A percentile compares a stretch with the other conserved stretches of the same genome.
Conservation (phyloP, 2,329 filamentous ascomycete species). For the Neonectria faginata region DNA sequence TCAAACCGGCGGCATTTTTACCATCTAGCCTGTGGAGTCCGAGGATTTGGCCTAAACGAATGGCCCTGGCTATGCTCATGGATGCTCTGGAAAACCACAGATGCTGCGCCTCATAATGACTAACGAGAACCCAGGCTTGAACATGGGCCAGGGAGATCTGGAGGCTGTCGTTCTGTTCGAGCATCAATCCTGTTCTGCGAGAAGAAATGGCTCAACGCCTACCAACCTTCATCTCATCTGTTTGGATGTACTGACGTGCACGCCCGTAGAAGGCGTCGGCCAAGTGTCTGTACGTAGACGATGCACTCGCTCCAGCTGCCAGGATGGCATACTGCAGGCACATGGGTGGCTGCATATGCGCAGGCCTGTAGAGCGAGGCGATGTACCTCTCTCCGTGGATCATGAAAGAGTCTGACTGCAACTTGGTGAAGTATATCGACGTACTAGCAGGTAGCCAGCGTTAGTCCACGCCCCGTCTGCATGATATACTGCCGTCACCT, state of each 20-base stretch:
- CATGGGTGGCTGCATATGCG: slow-evolving; percentile 81
- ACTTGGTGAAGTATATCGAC: slow-evolving; percentile 74
- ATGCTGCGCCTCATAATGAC: slow-evolving; percentile 80
- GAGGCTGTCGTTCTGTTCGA: slow-evolving; percentile 60
- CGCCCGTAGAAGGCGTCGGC: slow-evolving; percentile 82
- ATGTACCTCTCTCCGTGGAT: slow-evolving; percentile 80
- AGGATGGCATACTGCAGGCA: slow-evolving; percentile 86
- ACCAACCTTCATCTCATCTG: slow-evolving; percentile 79
- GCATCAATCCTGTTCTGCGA: slow-evolving; percentile 69
- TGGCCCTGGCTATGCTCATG: slow-evolving; percentile 77
- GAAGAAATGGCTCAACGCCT: rapidly evolving
- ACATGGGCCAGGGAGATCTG: slow-evolving; percentile 61
- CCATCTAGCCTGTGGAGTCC: slow-evolving; percentile 72
- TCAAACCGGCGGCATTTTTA: slow-evolving; percentile 30
- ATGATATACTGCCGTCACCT: not conserved
- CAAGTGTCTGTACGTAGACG: slow-evolving; percentile 74
- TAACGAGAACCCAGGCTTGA: slow-evolving; percentile 79
- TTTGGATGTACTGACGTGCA: slow-evolving; percentile 83
- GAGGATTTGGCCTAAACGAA: slow-evolving; percentile 81
- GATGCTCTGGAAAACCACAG: slow-evolving; percentile 86
- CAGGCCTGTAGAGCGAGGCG: slow-evolving; percentile 74
- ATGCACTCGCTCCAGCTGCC: slow-evolving; percentile 75
- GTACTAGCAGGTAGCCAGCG: not conserved
- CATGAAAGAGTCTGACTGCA: slow-evolving; percentile 77
- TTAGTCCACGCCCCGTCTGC: not conserved